phyloP scores from a whole-genome alignment of 2,329 filamentous ascomycete genomes.

The Colletotrichum phormii region DNA sequence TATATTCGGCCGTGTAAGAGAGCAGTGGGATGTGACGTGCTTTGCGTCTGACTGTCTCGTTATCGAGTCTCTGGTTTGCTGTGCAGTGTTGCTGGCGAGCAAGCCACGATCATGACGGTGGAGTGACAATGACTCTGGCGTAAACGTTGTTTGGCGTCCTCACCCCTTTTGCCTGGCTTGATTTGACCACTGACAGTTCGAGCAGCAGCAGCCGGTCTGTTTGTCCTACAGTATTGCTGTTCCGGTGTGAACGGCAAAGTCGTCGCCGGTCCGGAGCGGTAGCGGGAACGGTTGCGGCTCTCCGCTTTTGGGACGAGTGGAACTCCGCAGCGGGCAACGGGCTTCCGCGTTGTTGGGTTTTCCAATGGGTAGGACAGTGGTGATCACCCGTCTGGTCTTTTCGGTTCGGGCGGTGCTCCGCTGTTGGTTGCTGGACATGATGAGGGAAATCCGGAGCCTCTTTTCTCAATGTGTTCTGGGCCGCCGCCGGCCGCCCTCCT shows the following conservation, averaged over 20 bases:
- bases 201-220: not conserved
- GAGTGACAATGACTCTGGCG: not conserved
- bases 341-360: conserved; percentile 24
- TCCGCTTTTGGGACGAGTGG: conserved; percentile 33
- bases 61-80: conserved; percentile 3
- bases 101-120: not conserved
- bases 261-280: conserved; percentile 26
- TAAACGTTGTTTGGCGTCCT: not conserved
- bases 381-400: conserved; percentile 7
- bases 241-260: conserved; percentile 20
- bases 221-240: not conserved
- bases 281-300: conserved; percentile 29
- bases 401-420: conserved; percentile 28
- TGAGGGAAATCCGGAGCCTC: conserved; percentile 18
- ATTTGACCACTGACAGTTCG: not conserved
- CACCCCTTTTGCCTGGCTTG: not conserved
- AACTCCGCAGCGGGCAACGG: conserved; percentile 39
- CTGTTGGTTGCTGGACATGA: conserved; percentile 17
- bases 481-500: conserved; percentile 14
- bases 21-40: not conserved
- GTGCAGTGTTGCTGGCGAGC: not conserved
- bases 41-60: not conserved
- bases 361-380: conserved; percentile 3
- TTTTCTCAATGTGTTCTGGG: not conserved
- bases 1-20: conserved; percentile 3